A percentile compares a stretch with the other conserved stretches of the same genome.
Conservation (phyloP, 768 basidiomycete species). For the Rossbeevera mucosa region DNA sequence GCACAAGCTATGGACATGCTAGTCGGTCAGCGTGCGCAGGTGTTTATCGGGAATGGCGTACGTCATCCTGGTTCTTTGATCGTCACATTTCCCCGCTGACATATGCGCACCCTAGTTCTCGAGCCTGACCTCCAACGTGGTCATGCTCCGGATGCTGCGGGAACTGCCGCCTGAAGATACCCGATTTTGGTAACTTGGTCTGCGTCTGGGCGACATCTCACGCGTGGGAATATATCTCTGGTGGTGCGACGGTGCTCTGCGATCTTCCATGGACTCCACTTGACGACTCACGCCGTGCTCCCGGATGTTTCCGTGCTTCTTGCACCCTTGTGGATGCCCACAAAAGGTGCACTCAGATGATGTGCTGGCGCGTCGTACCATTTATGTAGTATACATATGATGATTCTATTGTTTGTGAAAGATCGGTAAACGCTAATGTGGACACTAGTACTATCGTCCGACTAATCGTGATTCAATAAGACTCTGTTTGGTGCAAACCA, state of each 20-base stretch:
- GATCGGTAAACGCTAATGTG: neutral
- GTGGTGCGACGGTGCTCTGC: neutral
- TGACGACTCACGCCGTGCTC: neutral
- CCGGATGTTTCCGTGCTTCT: neutral
- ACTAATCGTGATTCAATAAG: neutral
- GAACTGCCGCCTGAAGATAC: conserved; percentile 34
- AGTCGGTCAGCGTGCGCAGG: conserved; percentile 57
- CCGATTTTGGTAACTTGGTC: conserved; percentile 35
- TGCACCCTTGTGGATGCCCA: neutral
- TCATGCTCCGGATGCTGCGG: conserved; percentile 39
- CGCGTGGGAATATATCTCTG: neutral
- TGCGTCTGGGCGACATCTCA: neutral
- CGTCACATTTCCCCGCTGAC: neutral
- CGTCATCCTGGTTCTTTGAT: conserved; percentile 22
- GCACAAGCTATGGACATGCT: conserved; percentile 65
- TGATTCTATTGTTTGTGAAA: conserved; percentile 5
- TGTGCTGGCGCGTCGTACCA: neutral
- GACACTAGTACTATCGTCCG: neutral
- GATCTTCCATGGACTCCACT: neutral
- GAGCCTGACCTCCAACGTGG: conserved; percentile 45
- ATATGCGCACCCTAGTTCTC: conserved; percentile 35
- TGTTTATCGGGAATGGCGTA: conserved; percentile 70
- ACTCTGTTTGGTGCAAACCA: neutral
- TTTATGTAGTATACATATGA: conserved; percentile 5
- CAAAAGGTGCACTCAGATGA: neutral